These are phyloP conservation scores for Austroboletus rostrupii DNA, from an alignment of 1,284 basidiomycete species.

Conservation along the genomic window DNA sequence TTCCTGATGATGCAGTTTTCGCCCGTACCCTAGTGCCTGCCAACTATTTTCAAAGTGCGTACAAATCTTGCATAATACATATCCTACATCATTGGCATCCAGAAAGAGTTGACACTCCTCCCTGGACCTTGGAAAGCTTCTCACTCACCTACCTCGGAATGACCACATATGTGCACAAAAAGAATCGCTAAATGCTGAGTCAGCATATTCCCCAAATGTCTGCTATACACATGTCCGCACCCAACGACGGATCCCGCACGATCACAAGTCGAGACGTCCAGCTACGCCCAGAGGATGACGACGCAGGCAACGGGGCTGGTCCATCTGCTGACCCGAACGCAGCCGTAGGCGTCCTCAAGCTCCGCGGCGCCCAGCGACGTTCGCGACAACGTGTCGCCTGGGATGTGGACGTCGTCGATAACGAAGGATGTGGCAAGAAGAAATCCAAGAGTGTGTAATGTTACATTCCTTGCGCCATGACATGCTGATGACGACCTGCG, in stretches of 20 bases:
- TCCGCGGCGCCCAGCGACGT: conserved; percentile 47
- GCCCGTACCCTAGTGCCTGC: too few relatives aligned
- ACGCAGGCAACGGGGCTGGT: conserved; percentile 20
- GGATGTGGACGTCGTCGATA: conserved; percentile 80
- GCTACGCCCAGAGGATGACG: conserved; percentile 27
- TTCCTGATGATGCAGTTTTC: too few relatives aligned
- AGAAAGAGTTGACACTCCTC: too few relatives aligned
- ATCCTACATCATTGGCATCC: too few relatives aligned
- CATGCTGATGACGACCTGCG: too few relatives aligned
- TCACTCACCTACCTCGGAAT: too few relatives aligned
- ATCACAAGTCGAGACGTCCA: conserved; percentile 41
- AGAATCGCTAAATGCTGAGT: too few relatives aligned
- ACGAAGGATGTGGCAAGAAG: conserved; percentile 76
- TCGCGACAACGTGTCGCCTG: conserved; percentile 60
- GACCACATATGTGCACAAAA: too few relatives aligned
- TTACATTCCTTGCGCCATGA: too few relatives aligned
- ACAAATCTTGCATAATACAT: too few relatives aligned
- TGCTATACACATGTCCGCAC: conserved; percentile 29
- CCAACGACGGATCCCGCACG: conserved; percentile 48
- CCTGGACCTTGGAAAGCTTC: too few relatives aligned
- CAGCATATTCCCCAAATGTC: conserved; percentile 19
- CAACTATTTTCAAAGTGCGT: too few relatives aligned
- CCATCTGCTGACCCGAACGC: conserved; percentile 14
- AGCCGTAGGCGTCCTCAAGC: conserved; percentile 46
- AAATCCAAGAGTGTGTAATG: conserved; percentile 74